Evolutionary conservation across 2,329 filamentous ascomycete species (phyloP).

Genomic region (Neopestalotiopsis clavispora): DNA sequence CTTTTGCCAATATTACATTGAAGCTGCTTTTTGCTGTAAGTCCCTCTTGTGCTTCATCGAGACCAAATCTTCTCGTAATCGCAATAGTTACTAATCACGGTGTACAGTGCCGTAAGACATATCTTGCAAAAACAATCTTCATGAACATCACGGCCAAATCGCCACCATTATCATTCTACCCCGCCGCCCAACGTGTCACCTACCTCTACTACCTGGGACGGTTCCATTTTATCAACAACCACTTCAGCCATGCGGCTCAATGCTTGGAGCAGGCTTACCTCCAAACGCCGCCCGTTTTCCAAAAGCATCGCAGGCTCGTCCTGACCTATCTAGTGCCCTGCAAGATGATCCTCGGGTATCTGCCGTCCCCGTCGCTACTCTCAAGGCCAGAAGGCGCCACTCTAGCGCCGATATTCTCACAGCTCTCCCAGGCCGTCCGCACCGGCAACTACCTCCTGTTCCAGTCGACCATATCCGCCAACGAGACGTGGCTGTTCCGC

Average conservation of each 20-base stretch:
- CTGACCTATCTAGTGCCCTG: slow-evolving; percentile 82
- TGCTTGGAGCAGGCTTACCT: slow-evolving; percentile 81
- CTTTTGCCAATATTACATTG: slow-evolving; percentile 88
- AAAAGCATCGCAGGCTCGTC: slow-evolving; percentile 77
- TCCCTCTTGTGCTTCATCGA: slow-evolving; percentile 1
- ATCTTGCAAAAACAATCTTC: slow-evolving; percentile 86
- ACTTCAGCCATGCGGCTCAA: slow-evolving; percentile 77
- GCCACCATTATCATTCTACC: slow-evolving; percentile 80
- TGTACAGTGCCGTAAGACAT: slow-evolving; percentile 74
- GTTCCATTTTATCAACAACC: slow-evolving; percentile 84
- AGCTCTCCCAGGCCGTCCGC: slow-evolving; percentile 74
- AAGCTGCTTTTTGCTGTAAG: slow-evolving; percentile 83
- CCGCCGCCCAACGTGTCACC: slow-evolving; percentile 84
- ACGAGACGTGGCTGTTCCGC: slow-evolving; percentile 75
- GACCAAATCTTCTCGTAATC: background rate
- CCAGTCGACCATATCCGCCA: slow-evolving; percentile 67
- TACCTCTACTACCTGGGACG: slow-evolving; percentile 94
- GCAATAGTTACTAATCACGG: slow-evolving; percentile 1
- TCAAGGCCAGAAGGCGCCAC: slow-evolving; percentile 71
- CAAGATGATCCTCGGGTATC: slow-evolving; percentile 84
- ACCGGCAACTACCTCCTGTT: slow-evolving; percentile 78
- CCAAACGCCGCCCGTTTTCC: slow-evolving; percentile 65
- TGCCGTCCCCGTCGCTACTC: slow-evolving; percentile 73
- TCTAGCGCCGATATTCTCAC: slow-evolving; percentile 70
- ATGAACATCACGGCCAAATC: slow-evolving; percentile 85